Conservation (phyloP, 441 rosid species). For the Jatropha multifida region DNA sequence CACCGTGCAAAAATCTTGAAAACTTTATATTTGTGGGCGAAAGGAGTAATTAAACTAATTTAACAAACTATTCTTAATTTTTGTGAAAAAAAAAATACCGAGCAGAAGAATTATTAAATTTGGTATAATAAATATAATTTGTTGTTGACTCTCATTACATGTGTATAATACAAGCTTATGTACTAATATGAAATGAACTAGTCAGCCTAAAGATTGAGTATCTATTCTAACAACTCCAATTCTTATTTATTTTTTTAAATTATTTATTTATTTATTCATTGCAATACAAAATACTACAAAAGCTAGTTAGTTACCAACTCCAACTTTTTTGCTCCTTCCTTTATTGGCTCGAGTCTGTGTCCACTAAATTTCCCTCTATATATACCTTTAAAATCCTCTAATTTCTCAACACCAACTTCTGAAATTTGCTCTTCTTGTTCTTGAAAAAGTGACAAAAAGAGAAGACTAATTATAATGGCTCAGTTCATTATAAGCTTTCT, state of each 20-base stretch:
- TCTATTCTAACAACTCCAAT: slow-evolving; percentile 32
- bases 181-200: no score
- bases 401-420: slow-evolving; percentile 25
- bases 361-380: slow-evolving; percentile 30
- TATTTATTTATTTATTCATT: background rate
- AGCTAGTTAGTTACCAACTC: slow-evolving; percentile 44
- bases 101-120: no score
- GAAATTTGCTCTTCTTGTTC: background rate
- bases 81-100: no score
- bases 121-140: no score
- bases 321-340: slow-evolving; percentile 25
- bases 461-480: slow-evolving; percentile 10
- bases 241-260: background rate
- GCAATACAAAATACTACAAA: background rate
- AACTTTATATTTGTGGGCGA: no score
- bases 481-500: background rate
- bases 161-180: no score
- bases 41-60: no score
- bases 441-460: background rate
- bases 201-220: no score
- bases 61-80: no score
- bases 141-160: no score
- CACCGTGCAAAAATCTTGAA: no score
- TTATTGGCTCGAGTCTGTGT: slow-evolving; percentile 19
- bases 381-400: slow-evolving; percentile 22